Percentiles rank a stretch among this genome's conserved stretches.
Evolutionary conservation across 306 rosid species (phyloP).

Genomic region (Citrullus amarus): DNA sequence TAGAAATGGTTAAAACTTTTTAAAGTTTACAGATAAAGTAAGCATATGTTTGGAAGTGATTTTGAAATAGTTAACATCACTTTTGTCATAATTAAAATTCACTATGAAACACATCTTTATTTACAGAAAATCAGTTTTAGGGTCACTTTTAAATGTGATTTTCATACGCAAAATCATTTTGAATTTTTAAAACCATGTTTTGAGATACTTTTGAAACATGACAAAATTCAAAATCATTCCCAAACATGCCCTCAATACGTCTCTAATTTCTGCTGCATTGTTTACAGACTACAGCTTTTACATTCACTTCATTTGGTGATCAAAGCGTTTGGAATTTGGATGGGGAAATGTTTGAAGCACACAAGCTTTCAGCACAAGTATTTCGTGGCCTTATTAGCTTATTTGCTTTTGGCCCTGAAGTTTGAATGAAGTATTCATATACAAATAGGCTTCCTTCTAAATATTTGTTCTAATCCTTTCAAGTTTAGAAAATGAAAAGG

Average conservation of each 20-base stretch:
- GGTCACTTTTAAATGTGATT: too few relatives aligned
- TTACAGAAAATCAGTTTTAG: too few relatives aligned
- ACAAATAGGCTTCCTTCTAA: background rate
- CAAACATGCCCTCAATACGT: too few relatives aligned
- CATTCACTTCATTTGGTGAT: conserved; percentile 60
- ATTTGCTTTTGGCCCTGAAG: conserved; percentile 84
- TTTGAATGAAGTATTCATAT: conserved; percentile 18
- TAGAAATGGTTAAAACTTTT: background rate
- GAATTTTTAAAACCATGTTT: too few relatives aligned
- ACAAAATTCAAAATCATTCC: too few relatives aligned
- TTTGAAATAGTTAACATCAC: too few relatives aligned
- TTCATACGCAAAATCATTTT: too few relatives aligned
- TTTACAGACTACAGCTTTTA: conserved; percentile 66
- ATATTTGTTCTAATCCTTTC: background rate
- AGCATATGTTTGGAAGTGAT: too few relatives aligned
- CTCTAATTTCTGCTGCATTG: background rate
- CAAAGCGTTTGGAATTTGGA: conserved; percentile 91
- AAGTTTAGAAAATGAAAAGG: background rate
- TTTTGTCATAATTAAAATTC: too few relatives aligned
- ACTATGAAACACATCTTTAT: too few relatives aligned
- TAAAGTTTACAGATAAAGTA: background rate
- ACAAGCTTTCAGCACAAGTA: conserved; percentile 88
- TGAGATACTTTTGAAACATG: too few relatives aligned
- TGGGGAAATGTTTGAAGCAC: conserved; percentile 74
- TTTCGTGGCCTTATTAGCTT: conserved; percentile 67